Conservation (phyloP, 1,284 basidiomycete species). For the Malassezia vespertilionis region DNA sequence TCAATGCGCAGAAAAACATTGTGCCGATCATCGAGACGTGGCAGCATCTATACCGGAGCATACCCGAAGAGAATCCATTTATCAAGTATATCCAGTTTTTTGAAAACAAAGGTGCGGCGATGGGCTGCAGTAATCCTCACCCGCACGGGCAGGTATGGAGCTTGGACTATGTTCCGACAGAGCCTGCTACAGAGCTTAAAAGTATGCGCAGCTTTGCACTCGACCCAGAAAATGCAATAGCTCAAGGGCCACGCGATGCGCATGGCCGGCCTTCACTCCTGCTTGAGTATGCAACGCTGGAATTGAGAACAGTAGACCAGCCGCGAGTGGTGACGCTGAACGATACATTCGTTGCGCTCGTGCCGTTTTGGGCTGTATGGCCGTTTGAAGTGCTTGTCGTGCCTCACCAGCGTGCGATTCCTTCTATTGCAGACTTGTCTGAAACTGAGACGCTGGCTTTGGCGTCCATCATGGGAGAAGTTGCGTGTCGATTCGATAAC, state of each 20-base stretch:
- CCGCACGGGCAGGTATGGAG: slow-evolving; percentile 91
- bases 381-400: slow-evolving; percentile 68
- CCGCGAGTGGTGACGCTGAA: slow-evolving; percentile 61
- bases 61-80: slow-evolving; percentile 38
- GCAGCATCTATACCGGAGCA: slow-evolving; percentile 48
- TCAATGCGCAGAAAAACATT: slow-evolving; percentile 54
- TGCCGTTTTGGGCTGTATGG: slow-evolving; percentile 96
- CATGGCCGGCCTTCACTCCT: slow-evolving; percentile 62
- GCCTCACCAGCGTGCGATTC: slow-evolving; percentile 27
- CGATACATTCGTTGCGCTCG: slow-evolving; percentile 70
- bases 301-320: slow-evolving; percentile 54
- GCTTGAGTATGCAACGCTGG: slow-evolving; percentile 70
- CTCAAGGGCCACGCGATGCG: slow-evolving; percentile 54
- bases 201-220: slow-evolving; percentile 29
- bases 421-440: slow-evolving; percentile 27
- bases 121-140: slow-evolving; percentile 93
- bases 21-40: slow-evolving; percentile 64
- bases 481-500: slow-evolving; percentile 40
- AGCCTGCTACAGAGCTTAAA: slow-evolving; percentile 31
- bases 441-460: slow-evolving; percentile 22
- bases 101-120: slow-evolving; percentile 86
- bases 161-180: slow-evolving; percentile 39
- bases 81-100: slow-evolving; percentile 48
- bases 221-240: slow-evolving; percentile 20
- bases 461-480: slow-evolving; percentile 51